These are phyloP conservation scores for Notholithocarpus densiflorus DNA, from an alignment of 306 rosid species.

Conservation along the genomic window DNA sequence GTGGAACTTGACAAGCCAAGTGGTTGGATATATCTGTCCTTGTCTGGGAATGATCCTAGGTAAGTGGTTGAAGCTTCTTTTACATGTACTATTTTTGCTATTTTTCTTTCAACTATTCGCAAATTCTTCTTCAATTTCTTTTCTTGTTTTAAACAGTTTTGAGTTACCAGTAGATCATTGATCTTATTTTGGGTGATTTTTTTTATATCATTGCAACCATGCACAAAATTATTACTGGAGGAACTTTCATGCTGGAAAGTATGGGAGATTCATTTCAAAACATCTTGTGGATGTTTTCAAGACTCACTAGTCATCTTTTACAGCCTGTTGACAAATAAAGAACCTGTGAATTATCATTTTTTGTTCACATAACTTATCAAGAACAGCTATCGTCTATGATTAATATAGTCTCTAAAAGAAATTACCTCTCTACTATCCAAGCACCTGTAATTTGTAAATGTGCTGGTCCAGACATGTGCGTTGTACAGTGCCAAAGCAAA, in stretches of 20 bases:
- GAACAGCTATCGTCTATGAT: neutral
- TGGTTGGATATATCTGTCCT: slow-evolving; percentile 82
- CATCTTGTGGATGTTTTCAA: neutral
- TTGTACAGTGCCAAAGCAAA: neutral
- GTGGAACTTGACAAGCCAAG: slow-evolving; percentile 82
- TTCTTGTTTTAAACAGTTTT: neutral
- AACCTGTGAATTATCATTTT: neutral
- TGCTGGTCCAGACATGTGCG: neutral
- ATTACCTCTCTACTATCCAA: neutral
- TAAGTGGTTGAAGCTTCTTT: slow-evolving; percentile 8
- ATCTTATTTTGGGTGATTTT: neutral
- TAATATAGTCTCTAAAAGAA: neutral
- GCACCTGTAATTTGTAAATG: neutral
- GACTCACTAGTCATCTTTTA: neutral
- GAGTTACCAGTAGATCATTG: neutral
- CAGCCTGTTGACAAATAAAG: neutral
- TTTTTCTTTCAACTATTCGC: neutral
- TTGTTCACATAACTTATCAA: neutral
- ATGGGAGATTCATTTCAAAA: neutral
- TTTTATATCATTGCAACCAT: neutral
- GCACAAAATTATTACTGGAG: neutral
- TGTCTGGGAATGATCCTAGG: slow-evolving; percentile 89
- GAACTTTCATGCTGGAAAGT: neutral
- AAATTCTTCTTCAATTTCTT: neutral
- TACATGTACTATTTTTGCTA: neutral